Conservation (phyloP, 768 basidiomycete species). For the Kwoniella sp. region DNA sequence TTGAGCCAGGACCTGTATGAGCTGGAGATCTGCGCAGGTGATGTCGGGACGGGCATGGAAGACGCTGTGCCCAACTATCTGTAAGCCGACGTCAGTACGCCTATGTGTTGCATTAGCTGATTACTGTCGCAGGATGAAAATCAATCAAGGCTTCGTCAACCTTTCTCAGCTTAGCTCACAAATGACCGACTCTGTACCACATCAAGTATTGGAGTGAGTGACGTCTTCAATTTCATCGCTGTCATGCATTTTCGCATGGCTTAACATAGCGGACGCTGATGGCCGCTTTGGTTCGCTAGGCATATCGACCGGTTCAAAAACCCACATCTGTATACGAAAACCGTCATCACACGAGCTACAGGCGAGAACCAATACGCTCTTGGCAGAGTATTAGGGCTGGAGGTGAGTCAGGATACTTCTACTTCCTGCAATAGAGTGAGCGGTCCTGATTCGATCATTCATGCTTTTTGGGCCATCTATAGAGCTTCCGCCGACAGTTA, state of each 20-base stretch:
- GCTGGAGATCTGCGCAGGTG: slow-evolving; percentile 51
- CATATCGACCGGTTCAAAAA: slow-evolving; percentile 42
- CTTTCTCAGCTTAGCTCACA: slow-evolving; percentile 27
- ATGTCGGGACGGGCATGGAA: slow-evolving; percentile 43
- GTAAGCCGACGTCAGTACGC: slow-evolving; percentile 29
- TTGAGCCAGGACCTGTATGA: slow-evolving; percentile 50
- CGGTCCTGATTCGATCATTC: neutral
- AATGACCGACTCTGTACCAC: slow-evolving; percentile 44
- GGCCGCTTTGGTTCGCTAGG: slow-evolving; percentile 11
- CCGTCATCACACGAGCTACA: slow-evolving; percentile 35
- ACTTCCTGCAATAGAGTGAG: neutral
- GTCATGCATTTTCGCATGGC: neutral
- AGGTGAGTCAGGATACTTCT: slow-evolving; percentile 45
- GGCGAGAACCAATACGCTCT: slow-evolving; percentile 50
- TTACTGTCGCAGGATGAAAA: slow-evolving; percentile 35
- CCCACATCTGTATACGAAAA: slow-evolving; percentile 47
- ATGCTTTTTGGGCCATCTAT: neutral
- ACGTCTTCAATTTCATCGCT: too few species aligned
- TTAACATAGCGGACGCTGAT: neutral
- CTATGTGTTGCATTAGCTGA: too few species aligned
- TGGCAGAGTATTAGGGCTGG: slow-evolving; percentile 43
- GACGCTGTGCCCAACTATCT: slow-evolving; percentile 41
- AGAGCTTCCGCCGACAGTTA: slow-evolving; percentile 46
- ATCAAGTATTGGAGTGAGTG: slow-evolving; percentile 47
- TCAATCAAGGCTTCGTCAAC: slow-evolving; percentile 33